Evolutionary conservation across 495 filamentous ascomycete species (phyloP), one percentile per base, ranked within the genome.

Genomic region (Parathielavia hyrcaniae): DNA sequence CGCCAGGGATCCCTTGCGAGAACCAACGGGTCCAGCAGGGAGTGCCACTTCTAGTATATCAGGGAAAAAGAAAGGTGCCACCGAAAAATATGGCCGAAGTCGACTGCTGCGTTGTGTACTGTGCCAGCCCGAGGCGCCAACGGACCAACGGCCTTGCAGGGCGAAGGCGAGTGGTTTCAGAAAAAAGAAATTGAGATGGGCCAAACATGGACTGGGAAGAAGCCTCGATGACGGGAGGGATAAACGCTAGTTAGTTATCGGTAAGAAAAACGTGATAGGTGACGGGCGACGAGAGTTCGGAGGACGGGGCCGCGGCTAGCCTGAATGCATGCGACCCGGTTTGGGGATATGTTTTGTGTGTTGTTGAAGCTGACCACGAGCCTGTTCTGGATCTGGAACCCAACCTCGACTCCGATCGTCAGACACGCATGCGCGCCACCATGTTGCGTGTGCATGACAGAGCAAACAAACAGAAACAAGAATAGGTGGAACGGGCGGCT

Each of bases 161-260:
- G 36, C 35, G 9, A 17, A 22, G 16, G 17, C 36, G 35, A n/a
- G 50, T 59, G 50, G 60, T 38, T 59, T 43, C 16, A 13, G 22
- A 45, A 46, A 46, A 52, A 44, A 36, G 20, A 59, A 58, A 58
- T 54, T 55, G 49, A 46, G 60, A 62, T 45, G 36, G 46, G 5
- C 46, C 55, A 55, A 23, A 53, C 38, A 35, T 17, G 23, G 39
- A n/a, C 43, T 32, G 38, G 39, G 39, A 49, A 19, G 44, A 40
- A 39, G 16, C 20, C 23, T 32, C 49, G 44, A 50, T 34, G 40
- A 13, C 46, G 40, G 40, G 47, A 26, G 23, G 40, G 38, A 8
- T 11, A n/a, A 19, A 8, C n/a, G n/a, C n/a, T n/a, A n/a, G n/a
- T n/a, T n/a, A n/a, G 20, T 6, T 0, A 53, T 32, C 32, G 20